phyloP scores from a whole-genome alignment of 2,329 filamentous ascomycete genomes.

The Trichoderma sp. region DNA sequence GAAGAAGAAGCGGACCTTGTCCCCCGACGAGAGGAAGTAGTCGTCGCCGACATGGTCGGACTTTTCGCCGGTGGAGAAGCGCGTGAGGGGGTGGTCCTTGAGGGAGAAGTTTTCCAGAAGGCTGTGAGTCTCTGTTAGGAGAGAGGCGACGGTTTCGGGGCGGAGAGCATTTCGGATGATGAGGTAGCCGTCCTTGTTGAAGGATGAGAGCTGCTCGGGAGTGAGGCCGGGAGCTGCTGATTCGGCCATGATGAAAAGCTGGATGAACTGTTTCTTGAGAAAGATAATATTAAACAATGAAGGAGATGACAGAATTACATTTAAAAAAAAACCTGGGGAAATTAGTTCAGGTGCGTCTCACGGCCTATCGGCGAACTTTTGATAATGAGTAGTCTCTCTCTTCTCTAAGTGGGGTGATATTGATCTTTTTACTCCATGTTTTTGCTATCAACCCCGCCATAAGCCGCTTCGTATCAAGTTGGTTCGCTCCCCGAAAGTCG shows the following conservation, averaged over 20 bases:
- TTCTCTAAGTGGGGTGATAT: constrained; percentile 24
- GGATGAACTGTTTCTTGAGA: neutral
- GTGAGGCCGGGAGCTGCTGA: constrained; percentile 60
- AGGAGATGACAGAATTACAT: neutral
- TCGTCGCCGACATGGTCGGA: constrained; percentile 84
- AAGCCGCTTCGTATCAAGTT: constrained; percentile 12
- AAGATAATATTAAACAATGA: neutral
- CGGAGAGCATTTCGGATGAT: constrained; percentile 79
- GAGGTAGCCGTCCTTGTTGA: constrained; percentile 85
- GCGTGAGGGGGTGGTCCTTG: constrained; percentile 86
- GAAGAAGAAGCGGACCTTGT: constrained; percentile 96
- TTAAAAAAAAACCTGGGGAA: neutral
- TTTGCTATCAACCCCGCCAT: constrained; percentile 21
- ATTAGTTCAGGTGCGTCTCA: neutral
- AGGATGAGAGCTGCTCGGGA: constrained; percentile 69
- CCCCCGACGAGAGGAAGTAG: constrained; percentile 88
- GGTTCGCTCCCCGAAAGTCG: constrained; percentile 7
- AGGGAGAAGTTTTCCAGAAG: constrained; percentile 78
- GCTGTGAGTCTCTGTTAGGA: constrained; percentile 74
- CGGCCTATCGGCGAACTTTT: constrained; percentile 12
- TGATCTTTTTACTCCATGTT: constrained; percentile 8
- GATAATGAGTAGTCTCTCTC: constrained; percentile 12
- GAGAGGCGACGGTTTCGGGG: constrained; percentile 63
- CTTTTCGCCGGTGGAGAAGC: constrained; percentile 83
- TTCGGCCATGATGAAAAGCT: constrained; percentile 31